Conservation (phyloP, 2,329 filamentous ascomycete species). For the Diaporthe sp. region DNA sequence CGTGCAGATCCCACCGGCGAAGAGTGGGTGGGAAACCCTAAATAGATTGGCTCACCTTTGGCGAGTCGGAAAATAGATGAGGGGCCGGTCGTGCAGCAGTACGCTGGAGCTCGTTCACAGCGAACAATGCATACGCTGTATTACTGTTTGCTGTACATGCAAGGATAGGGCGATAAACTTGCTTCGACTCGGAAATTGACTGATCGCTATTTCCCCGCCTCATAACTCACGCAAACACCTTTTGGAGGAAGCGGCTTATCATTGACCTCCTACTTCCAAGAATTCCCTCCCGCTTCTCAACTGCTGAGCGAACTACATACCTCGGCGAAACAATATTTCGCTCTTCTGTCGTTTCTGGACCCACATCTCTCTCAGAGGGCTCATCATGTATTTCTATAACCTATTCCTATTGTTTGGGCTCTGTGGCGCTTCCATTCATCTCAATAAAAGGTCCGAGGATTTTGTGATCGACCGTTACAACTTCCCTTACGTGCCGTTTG, state of each 20-base stretch:
- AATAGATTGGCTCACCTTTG: conserved; percentile 4
- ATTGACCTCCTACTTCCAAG: not conserved
- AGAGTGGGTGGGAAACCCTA: conserved; percentile 3
- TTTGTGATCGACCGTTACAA: conserved; percentile 72
- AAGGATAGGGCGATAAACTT: not conserved
- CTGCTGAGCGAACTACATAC: no score
- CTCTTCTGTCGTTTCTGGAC: not conserved
- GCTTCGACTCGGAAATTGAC: not conserved
- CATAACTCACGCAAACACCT: not conserved
- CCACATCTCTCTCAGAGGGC: not conserved
- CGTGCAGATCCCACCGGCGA: not conserved
- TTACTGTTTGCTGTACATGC: not conserved
- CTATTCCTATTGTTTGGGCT: not conserved
- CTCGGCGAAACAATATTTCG: not conserved
- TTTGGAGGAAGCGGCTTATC: not conserved
- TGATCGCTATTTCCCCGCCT: conserved; percentile 2
- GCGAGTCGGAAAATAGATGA: not conserved
- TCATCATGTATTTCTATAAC: not conserved
- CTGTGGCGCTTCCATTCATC: not conserved
- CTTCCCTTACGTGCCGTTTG: conserved; percentile 76
- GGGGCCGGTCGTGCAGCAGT: not conserved
- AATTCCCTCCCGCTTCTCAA: not conserved
- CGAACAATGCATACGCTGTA: not conserved
- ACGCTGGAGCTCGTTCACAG: not conserved
- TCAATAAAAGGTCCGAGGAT: conserved; percentile 52